These are phyloP conservation scores for Mucor saturninus DNA, from an alignment of 371 early-diverging fungal genomes.

Conservation along the genomic window DNA sequence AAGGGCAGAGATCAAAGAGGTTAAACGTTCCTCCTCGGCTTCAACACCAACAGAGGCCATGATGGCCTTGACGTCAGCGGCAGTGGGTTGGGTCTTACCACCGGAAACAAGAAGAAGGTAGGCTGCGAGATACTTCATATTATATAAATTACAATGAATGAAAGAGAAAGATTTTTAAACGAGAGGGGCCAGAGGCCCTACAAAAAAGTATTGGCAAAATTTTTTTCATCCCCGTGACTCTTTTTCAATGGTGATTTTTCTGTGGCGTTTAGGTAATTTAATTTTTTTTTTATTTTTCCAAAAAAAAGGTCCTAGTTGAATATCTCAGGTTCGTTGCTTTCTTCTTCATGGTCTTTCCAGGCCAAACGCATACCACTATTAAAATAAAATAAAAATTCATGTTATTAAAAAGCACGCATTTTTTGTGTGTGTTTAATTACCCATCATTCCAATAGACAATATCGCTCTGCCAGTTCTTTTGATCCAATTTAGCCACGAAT, in stretches of 20 bases:
- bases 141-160: constrained; percentile 37
- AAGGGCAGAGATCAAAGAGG: constrained; percentile 79
- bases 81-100: constrained; percentile 86
- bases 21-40: constrained; percentile 81
- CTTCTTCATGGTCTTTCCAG: constrained; percentile 19
- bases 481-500: constrained; percentile 57
- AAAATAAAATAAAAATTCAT: too few species aligned
- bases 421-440: constrained; percentile 21
- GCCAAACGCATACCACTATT: constrained; percentile 19
- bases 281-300: too few species aligned
- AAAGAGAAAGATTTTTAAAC: constrained; percentile 6
- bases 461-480: constrained; percentile 65
- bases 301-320: background rate
- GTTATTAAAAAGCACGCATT: too few species aligned
- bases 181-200: too few species aligned
- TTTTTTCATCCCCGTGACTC: too few species aligned
- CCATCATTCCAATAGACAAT: constrained; percentile 67
- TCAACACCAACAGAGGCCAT: constrained; percentile 94
- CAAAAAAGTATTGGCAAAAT: too few species aligned
- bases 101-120: constrained; percentile 94
- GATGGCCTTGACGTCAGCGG: constrained; percentile 80
- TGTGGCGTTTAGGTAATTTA: too few species aligned
- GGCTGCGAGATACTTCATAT: constrained; percentile 96
- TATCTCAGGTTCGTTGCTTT: constrained; percentile 4
- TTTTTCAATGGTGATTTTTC: too few species aligned